Evolutionary conservation across 1,284 basidiomycete species (phyloP), one percentile per base, ranked within the genome.

Genomic region (Moesziomyces antarcticus): DNA sequence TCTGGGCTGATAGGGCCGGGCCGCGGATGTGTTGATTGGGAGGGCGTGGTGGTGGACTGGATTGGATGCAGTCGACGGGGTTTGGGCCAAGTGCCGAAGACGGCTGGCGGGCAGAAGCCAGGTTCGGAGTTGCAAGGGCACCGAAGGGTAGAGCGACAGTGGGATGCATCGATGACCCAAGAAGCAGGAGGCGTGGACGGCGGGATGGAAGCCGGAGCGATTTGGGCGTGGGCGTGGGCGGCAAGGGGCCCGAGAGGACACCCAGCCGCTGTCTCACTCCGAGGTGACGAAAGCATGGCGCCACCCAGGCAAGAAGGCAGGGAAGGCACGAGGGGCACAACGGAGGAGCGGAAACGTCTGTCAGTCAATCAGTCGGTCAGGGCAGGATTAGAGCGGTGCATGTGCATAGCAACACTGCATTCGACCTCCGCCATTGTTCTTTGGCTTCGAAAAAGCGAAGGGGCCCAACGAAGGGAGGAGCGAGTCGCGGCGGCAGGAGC

Each of bases 321-420:
- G 42, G 42, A 48, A 45, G 45, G 50, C 43, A 44, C 30, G 40
- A 20, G 41, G 44, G 44, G 33, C 8, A 27, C 33, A 35, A 44
- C 21, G 24, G 16, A 49, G 37, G 33, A 25, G 20, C n/a, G 27
- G 42, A 30, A 33, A 24, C 44, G 44, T 21, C 44, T 16, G 22
- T 16, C 30, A 30, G 8, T 30, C 30, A 11, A 11, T 30, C 30
- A 30, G 30, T 30, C 30, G 11, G 30, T 30, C 21, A 45, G 44
- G 21, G 22, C 20, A 24, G 14, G 44, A 45, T 13, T 13, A 24
- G 20, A 10, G 24, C 14, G 44, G 44, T 20, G 22, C 20, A 43
- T 20, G 18, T 21, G 20, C 20, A 20, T 21, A 21, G 42, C n/a
- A 22, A 43, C 42, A 8, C 18, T 2, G 41, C 16, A 42, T 42